Evolutionary conservation across 352 stramenopile species (phyloP).

Genomic region (Globisporangium camurandrum): DNA sequence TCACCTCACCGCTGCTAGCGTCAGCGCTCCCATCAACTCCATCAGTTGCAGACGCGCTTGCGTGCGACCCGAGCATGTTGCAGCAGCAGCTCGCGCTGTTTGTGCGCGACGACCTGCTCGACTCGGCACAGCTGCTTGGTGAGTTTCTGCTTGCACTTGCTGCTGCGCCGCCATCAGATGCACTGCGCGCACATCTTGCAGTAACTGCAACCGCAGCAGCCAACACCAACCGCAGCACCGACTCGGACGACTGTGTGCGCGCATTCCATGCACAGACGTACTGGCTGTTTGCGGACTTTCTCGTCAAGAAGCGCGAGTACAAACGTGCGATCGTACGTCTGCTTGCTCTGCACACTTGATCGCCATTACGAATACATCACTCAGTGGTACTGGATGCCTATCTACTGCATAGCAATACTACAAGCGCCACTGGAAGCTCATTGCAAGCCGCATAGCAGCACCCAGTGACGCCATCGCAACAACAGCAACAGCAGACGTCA

Average conservation of each 20-base stretch:
- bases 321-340: conserved; percentile 62
- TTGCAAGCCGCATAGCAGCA: conserved; percentile 6
- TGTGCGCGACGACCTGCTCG: conserved; percentile 30
- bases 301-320: conserved; percentile 57
- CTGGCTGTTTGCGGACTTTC: conserved; percentile 56
- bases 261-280: conserved; percentile 54
- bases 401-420: conserved; percentile 33
- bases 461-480: conserved; percentile 6
- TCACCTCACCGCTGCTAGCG: background rate
- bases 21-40: background rate
- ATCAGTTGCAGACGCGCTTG: background rate
- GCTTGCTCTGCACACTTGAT: background rate
- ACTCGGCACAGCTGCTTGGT: conserved; percentile 59
- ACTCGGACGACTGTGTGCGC: conserved; percentile 6
- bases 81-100: conserved; percentile 56
- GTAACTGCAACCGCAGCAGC: background rate
- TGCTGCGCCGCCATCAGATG: conserved; percentile 15
- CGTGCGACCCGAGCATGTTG: conserved; percentile 38
- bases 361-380: conserved; percentile 2
- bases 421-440: conserved; percentile 33
- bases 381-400: conserved; percentile 1
- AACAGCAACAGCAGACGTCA: conserved; percentile 18
- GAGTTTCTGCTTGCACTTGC: conserved; percentile 52
- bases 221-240: background rate
- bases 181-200: background rate